Evolutionary conservation across 371 early-diverging fungal species (phyloP), one percentile per base, ranked within the genome.

Genomic region (Fennellomyces sp.): DNA sequence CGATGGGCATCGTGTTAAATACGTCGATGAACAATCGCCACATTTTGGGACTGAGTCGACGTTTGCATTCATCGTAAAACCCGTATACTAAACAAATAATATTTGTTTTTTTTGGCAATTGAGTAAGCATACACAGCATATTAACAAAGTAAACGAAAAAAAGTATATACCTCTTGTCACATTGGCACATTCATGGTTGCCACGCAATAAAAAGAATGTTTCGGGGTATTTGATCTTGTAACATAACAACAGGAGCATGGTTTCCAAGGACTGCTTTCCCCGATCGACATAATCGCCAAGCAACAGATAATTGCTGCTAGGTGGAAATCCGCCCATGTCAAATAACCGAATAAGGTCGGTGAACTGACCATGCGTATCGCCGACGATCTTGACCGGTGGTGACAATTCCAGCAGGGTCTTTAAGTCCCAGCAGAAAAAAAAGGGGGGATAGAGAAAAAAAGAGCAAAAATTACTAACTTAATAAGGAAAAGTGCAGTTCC

Each of bases 31-130:
- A 99, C 12, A 88, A 84, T 73, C 94, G 96, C 99, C 99, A 99
- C 53, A 97, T 85, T 66, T 94, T 94, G 51, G 92, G 78, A 68
- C 83, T 95, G 51, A 89, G 88, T 60, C 99, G 82, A 61, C 98
- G 91, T 73, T 97, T 99, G 86, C 97, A 96, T 80, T 99, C 99
- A 74, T 99, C 99, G 75, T 96, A 99, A 78, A 99, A 99, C 6
- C 99, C 99, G 75, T 99, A 99, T n/a, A 99, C 80, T 72, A 53
- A 3, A 41, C 19, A 83, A 19, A 30, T 31, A 7, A 47, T 2
- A 11, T 11, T 0, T 39, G 39, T 2, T 39, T 39, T 39, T 39
- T 39, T 39, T 39, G 13, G 13, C 13, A 15, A 15, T 38, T 11
- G 21, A 42, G 17, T 21, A 42, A 42, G 12, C 36, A 36, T 36